Base-by-base conservation (phyloP, 331 rosid species). In the Erythrophleum ivorense region DNA sequence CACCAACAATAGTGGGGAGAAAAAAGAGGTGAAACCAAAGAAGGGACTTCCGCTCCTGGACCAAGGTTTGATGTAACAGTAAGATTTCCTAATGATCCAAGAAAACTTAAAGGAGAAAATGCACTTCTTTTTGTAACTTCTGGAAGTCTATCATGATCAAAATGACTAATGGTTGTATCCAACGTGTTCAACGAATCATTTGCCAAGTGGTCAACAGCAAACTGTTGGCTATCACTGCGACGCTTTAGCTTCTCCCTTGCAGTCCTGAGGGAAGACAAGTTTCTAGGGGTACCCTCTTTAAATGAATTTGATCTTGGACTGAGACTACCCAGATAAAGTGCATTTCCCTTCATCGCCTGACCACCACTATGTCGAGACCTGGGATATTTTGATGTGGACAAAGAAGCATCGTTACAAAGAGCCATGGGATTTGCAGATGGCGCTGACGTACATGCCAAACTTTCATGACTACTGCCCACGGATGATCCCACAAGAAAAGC, bases 1-100 rank as follows among this genome's bases (percentile, higher is more conserved):
- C 97, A 97, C 97, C 97, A 97, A 79, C 99, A 94, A 85, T 97
- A 94, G 84, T 91, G 87, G n/a, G 97, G 97, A 52, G 97, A 84
- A 72, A 96, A 89, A 48, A 92, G 89, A 52, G 99, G 89, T 21
- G 94, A 74, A 50, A 77, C 93, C 57, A 84, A 48, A 40, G 85
- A 85, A 52, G 93, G 82, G 76, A 82, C 70, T 60, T 88, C 88
- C 66, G 87, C 90, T 33, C 85, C 86, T 60, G 85, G 65, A 78
- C 86, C 86, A 60, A 81, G 63, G 68, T 86, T 62, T 14, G 88
- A 82, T 78, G 94, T 86, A 34, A 36, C 85, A 71, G 87, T 53
- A 77, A 85, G 84, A 57, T 84, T 90, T 59, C 87, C 96, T 3
- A 88, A 71, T 36, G 97, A 91, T 64, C 91, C 97, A 55, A 94